Evolutionary conservation across 1,139 yeast species (phyloP), one percentile per base, ranked within the genome.

Genomic region (Lodderomyces oxycetoniae): DNA sequence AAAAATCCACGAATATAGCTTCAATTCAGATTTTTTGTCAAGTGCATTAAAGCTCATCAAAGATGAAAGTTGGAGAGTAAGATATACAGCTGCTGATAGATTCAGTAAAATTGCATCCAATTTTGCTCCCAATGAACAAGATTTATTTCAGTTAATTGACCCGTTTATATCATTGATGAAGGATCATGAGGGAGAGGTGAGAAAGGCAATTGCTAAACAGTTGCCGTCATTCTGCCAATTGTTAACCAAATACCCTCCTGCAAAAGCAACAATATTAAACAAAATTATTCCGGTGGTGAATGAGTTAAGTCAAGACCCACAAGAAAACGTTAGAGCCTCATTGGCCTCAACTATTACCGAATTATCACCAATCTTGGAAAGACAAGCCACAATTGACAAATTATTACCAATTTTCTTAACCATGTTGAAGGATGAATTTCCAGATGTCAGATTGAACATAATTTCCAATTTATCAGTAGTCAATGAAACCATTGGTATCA

Each of bases 11-110:
- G 86, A 81, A 48, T 57, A 57, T 27, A 61, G 77, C 17, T 84
- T 79, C 55, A 71, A 76, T 46, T 66, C 74, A 28, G 84, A 79
- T 46, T 67, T 82, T 41, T 68, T 82, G 43, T 66, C 70, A 34
- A 71, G 76, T 41, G 55, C 59, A 41, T 70, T 82, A 42, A 77
- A 78, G 45, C 71, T 93, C 46, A 80, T 86, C 43, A 74, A 71
- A 45, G 98, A 93, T 62, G 89, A 87, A 60, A 84, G 95, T 51
- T 93, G 99, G 99, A 81, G 98, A 59, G 97, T 93, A 37, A 77
- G 98, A 52, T 93, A 91, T 62, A 88, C 94, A 77, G 95, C 95
- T 17, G 96, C 97, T 17, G 96, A 89, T 56, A 74, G 88, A 51
- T 89, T 87, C 53, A 85, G 80, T 48, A 69, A 71, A 44, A 74